Evolutionary conservation across 1,139 yeast species (phyloP).

Genomic region (Komagataea norvegica): DNA sequence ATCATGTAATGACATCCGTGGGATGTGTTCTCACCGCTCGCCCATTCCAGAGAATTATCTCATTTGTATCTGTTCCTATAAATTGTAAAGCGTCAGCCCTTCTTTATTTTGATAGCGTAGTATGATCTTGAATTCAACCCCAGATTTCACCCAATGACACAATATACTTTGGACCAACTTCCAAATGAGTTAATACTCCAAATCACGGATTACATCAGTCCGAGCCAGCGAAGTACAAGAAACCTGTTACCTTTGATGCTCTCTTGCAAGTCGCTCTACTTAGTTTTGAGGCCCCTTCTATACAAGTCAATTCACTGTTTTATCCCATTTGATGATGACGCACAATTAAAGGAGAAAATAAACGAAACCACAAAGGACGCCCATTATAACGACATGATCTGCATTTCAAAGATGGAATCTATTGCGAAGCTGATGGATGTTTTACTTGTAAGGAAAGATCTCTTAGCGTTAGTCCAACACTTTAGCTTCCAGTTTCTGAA

Average conservation of each 20-base stretch:
- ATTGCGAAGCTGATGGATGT: slow-evolving; percentile 4
- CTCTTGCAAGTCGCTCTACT: slow-evolving; percentile 4
- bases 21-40: no score
- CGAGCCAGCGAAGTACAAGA: slow-evolving; percentile 3
- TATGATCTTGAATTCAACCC: no score
- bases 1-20: no score
- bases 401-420: neutral
- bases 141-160: slow-evolving; percentile 1
- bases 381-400: slow-evolving; percentile 1
- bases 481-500: slow-evolving; percentile 7
- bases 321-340: slow-evolving; percentile 5
- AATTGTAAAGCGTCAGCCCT: no score
- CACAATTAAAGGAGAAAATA: neutral
- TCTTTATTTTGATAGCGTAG: no score
- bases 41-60: no score
- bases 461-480: slow-evolving; percentile 5
- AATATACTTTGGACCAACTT: neutral
- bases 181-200: slow-evolving; percentile 8
- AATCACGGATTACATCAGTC: slow-evolving; percentile 5
- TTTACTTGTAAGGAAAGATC: slow-evolving; percentile 3
- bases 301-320: slow-evolving; percentile 9
- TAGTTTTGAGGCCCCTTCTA: slow-evolving; percentile 4
- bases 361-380: neutral
- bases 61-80: no score
- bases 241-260: slow-evolving; percentile 5